Conservation (phyloP, 2,329 filamentous ascomycete species). For the Bipolaris victoriae region DNA sequence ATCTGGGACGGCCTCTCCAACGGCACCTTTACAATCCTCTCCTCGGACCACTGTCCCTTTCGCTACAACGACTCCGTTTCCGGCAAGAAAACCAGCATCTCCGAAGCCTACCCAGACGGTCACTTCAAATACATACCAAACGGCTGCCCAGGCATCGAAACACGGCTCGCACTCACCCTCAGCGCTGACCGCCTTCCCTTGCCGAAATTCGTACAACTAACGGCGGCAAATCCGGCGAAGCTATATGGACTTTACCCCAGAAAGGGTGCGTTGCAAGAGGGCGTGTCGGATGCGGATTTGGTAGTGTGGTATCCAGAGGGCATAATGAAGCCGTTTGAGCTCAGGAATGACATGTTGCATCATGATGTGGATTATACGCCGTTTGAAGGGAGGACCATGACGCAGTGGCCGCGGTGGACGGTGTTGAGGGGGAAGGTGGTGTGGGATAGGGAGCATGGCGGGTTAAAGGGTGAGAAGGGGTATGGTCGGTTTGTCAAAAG, state of each 20-base stretch:
- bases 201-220: constrained; percentile 62
- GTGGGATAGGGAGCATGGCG: constrained; percentile 62
- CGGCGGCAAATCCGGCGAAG: constrained; percentile 62
- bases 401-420: constrained; percentile 68
- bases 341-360: constrained; percentile 63
- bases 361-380: constrained; percentile 69
- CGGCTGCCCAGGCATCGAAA: constrained; percentile 64
- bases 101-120: constrained; percentile 51
- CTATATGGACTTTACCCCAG: constrained; percentile 62
- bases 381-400: constrained; percentile 63
- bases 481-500: constrained; percentile 59
- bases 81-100: constrained; percentile 58
- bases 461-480: constrained; percentile 57
- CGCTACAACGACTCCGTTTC: constrained; percentile 51
- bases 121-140: constrained; percentile 65
- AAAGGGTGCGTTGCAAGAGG: constrained; percentile 60
- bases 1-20: constrained; percentile 60
- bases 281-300: constrained; percentile 61
- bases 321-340: constrained; percentile 50
- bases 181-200: constrained; percentile 50
- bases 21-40: constrained; percentile 61
- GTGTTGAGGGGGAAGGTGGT: constrained; percentile 64
- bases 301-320: constrained; percentile 57
- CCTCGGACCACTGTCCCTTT: constrained; percentile 59
- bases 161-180: constrained; percentile 58